Evolutionary conservation across 2,329 filamentous ascomycete species (phyloP), one percentile per base, ranked within the genome.

Genomic region (Phialophora macrospora): DNA sequence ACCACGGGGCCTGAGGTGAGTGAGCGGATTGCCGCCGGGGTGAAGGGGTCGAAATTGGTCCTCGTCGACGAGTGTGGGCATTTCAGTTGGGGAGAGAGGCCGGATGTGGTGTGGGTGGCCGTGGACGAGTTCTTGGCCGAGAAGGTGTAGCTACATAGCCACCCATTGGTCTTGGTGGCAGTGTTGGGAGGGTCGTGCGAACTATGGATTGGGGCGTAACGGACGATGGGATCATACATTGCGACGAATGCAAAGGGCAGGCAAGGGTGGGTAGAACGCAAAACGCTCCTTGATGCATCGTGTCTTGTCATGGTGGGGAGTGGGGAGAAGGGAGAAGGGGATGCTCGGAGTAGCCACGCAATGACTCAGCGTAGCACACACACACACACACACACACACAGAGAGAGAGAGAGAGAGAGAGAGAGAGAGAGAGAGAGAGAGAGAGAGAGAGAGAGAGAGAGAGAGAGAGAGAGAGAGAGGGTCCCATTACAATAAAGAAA

Each of bases 31-130:
- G 66, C 49, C 44, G n/a, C 62, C 8, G 70, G 68, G 9, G 66
- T 74, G 41, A 11, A 41, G 22, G 58, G 59, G 67, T 2, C 48
- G 62, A 26, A 9, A 26, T 41, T 71, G 49, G 55, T 68, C 8
- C 48, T 70, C 20, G 68, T 70, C 38, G 66, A 72, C 38, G 51
- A 65, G 1, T 75, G 72, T 60, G 74, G 74, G 2, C 73, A 75
- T 67, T 73, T 74, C 44, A 71, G 73, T 17, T 74, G 73, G 73
- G 70, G 74, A 38, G 73, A 74, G 67, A 65, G 68, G 57, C 69
- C 62, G 44, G 61, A 58, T 8, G 48, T 63, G 44, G 55, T 74
- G 34, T 60, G 49, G 44, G 66, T 14, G 2, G 32, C 60, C 3
- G 49, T 70, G 20, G 66, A 52, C n/a, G 57, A 57, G 12, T 70